phyloP scores from a whole-genome alignment of 495 filamentous ascomycete genomes.

The Penicillium soppii region DNA sequence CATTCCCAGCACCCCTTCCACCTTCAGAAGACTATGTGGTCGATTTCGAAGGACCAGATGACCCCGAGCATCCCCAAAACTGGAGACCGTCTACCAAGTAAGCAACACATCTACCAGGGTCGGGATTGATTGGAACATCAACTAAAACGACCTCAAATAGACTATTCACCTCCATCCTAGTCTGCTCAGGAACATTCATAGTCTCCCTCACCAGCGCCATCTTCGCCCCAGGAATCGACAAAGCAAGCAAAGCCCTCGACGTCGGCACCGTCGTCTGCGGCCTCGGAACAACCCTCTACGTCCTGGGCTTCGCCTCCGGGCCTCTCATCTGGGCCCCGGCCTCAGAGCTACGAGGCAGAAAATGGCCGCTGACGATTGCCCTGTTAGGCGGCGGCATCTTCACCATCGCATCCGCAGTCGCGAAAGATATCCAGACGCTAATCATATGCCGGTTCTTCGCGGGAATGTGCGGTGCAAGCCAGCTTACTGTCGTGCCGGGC shows the following conservation, averaged over 20 bases:
- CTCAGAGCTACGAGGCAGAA: conserved; percentile 74
- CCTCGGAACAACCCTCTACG: conserved; percentile 53
- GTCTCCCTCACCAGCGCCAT: conserved; percentile 53
- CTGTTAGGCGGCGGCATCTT: conserved; percentile 54
- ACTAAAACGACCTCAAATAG: conserved; percentile 12
- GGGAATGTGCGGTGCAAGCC: conserved; percentile 50
- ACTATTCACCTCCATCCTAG: conserved; percentile 29
- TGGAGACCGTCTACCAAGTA: conserved; percentile 40
- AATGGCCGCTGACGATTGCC: conserved; percentile 51
- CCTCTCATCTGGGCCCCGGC: conserved; percentile 64
- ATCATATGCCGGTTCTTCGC: conserved; percentile 53
- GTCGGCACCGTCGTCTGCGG: conserved; percentile 49
- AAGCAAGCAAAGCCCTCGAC: conserved; percentile 43
- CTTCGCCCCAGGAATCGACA: conserved; percentile 50
- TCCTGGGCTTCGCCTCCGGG: conserved; percentile 54
- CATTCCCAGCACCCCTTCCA: conserved; percentile 44
- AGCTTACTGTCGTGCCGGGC: conserved; percentile 49
- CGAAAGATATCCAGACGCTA: conserved; percentile 56
- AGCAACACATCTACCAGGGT: conserved; percentile 12
- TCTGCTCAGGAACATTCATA: conserved; percentile 51
- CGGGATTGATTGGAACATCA: neutral
- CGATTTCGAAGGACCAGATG: conserved; percentile 36
- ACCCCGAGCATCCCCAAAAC: conserved; percentile 48
- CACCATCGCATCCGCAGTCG: conserved; percentile 54
- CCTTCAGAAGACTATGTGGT: conserved; percentile 47